Evolutionary conservation across 2,329 filamentous ascomycete genomes (phyloP).

Genomic region (Hypoxylon sp.): DNA sequence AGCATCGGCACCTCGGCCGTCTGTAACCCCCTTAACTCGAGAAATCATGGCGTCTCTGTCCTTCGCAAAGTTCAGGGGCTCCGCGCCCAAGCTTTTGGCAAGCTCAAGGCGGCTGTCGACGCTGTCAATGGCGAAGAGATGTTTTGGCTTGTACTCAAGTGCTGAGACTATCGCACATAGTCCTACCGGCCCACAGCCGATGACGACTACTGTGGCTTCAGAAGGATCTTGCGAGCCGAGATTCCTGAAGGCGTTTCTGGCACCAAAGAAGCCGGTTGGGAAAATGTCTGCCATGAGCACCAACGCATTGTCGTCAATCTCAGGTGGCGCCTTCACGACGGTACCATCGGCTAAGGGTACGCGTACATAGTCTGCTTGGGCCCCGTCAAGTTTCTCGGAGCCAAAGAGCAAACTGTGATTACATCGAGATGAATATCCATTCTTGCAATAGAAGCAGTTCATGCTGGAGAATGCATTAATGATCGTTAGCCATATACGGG

Average conservation of each 20-base stretch:
- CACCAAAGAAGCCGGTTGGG: constrained; percentile 88
- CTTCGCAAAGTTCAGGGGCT: constrained; percentile 83
- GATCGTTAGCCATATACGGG: not conserved
- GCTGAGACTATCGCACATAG: constrained; percentile 86
- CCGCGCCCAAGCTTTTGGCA: constrained; percentile 81
- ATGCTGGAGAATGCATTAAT: constrained; percentile 61
- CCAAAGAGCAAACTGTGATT: constrained; percentile 80
- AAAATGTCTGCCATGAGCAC: constrained; percentile 96
- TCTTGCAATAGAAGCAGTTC: constrained; percentile 87
- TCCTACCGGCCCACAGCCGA: constrained; percentile 89
- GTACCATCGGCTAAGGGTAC: constrained; percentile 87
- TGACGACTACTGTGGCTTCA: constrained; percentile 80
- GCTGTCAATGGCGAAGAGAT: constrained; percentile 84
- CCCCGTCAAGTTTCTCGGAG: constrained; percentile 77
- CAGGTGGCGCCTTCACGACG: constrained; percentile 79
- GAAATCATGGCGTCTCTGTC: constrained; percentile 75
- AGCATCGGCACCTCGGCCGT: constrained; percentile 87
- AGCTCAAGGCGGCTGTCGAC: constrained; percentile 81
- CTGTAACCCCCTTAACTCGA: constrained; percentile 80
- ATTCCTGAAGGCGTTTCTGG: constrained; percentile 80
- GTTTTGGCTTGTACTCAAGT: constrained; percentile 80
- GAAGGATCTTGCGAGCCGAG: constrained; percentile 70
- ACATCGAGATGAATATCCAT: constrained; percentile 83
- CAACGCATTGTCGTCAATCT: constrained; percentile 80
- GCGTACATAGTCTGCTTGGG: constrained; percentile 85